Percentiles rank a stretch among this genome's conserved stretches.
Evolutionary conservation across 495 filamentous ascomycete species (phyloP).

Genomic region (Penicillium ochrochloron): DNA sequence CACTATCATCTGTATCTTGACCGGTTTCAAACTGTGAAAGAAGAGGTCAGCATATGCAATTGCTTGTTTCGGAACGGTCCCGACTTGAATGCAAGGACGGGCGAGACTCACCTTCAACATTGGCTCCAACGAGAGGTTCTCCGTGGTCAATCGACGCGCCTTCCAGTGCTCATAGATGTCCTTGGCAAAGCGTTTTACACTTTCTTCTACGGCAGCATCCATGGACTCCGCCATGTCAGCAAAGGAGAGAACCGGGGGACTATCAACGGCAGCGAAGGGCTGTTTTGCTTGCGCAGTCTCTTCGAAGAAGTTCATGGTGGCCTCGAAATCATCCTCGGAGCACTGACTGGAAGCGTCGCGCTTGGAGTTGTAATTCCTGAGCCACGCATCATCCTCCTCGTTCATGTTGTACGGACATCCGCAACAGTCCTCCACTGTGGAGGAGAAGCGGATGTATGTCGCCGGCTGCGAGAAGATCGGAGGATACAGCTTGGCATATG

Average conservation of each 20-base stretch:
- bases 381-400: constrained; percentile 82
- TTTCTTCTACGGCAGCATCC: constrained; percentile 69
- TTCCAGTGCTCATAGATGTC: constrained; percentile 94
- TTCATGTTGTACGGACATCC: constrained; percentile 91
- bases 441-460: constrained; percentile 96
- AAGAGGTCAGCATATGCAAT: constrained; percentile 31
- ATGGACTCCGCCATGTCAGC: constrained; percentile 80
- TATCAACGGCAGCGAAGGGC: constrained; percentile 86
- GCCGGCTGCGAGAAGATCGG: constrained; percentile 77
- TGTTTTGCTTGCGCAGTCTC: constrained; percentile 78
- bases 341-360: constrained; percentile 65
- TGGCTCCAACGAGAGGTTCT: constrained; percentile 71
- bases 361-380: constrained; percentile 82
- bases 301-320: constrained; percentile 93
- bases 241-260: constrained; percentile 76
- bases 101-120: constrained; percentile 65
- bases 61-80: not conserved
- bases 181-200: constrained; percentile 74
- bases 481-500: constrained; percentile 88
- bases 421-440: constrained; percentile 93
- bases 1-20: constrained; percentile 89
- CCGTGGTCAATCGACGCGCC: constrained; percentile 62
- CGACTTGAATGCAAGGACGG: not conserved
- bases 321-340: constrained; percentile 89
- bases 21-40: constrained; percentile 77